Percentiles rank a stretch among this genome's conserved stretches.
phyloP scores from a whole-genome alignment of 306 rosid species.

The Delonix regia region DNA sequence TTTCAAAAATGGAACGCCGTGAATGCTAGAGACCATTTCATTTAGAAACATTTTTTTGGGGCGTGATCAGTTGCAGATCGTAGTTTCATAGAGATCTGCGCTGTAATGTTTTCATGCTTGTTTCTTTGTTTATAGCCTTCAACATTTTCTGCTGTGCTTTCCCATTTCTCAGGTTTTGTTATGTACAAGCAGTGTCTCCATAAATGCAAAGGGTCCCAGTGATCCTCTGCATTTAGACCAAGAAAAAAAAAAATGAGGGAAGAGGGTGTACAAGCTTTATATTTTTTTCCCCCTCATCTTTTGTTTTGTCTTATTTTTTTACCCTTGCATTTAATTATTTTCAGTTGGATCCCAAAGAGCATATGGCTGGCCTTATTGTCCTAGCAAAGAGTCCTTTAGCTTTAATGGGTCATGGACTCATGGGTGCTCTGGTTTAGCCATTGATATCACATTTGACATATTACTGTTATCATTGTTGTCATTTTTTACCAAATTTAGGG shows the following conservation, averaged over 20 bases:
- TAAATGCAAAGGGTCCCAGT: constrained; percentile 33
- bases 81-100: constrained; percentile 49
- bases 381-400: constrained; percentile 29
- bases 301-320: too few species aligned
- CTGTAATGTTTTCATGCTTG: not conserved
- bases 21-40: not conserved
- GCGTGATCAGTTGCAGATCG: not conserved
- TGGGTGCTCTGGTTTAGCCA: not conserved
- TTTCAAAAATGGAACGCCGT: constrained; percentile 22
- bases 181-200: not conserved
- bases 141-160: not conserved
- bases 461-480: too few species aligned
- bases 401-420: too few species aligned
- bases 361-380: not conserved
- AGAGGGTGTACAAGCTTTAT: too few species aligned
- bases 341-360: not conserved
- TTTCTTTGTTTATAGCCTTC: not conserved
- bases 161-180: not conserved
- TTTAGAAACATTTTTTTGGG: not conserved
- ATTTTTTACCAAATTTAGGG: constrained; percentile 18
- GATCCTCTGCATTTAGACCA: too few species aligned
- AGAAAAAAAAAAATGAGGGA: too few species aligned
- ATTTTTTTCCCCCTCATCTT: too few species aligned
- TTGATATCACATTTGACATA: not conserved
- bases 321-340: too few species aligned